phyloP scores from a whole-genome alignment of 768 basidiomycete genomes.

The Steccherinum ochraceum region DNA sequence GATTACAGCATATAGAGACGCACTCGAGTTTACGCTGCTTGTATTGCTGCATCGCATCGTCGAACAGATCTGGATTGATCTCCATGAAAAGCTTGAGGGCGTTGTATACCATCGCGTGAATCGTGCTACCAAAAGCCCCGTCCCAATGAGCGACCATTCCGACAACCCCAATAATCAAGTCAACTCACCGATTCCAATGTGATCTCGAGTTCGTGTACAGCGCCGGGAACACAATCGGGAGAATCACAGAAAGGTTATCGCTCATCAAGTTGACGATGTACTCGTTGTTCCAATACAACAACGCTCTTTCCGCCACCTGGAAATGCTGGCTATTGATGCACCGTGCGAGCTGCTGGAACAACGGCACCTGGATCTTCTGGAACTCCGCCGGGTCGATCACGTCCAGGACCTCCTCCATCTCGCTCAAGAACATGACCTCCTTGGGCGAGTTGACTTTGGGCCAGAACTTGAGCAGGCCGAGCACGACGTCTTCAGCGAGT shows the following conservation, averaged over 20 bases:
- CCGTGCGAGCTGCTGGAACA: slow-evolving; percentile 91
- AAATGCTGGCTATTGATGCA: slow-evolving; percentile 99
- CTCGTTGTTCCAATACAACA: slow-evolving; percentile 99
- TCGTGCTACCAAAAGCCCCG: slow-evolving; percentile 78
- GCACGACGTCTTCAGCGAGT: slow-evolving; percentile 91
- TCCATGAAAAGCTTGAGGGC: slow-evolving; percentile 99
- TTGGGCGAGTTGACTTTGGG: slow-evolving; percentile 99
- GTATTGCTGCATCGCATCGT: slow-evolving; percentile 89
- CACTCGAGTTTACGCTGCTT: slow-evolving; percentile 83
- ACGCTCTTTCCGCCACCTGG: slow-evolving; percentile 95
- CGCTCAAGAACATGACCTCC: slow-evolving; percentile 99
- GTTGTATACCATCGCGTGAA: slow-evolving; percentile 99
- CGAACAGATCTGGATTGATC: slow-evolving; percentile 94
- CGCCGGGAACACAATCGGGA: slow-evolving; percentile 96
- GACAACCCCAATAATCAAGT: too few species aligned
- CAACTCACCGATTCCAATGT: slow-evolving; percentile 96
- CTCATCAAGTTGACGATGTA: slow-evolving; percentile 99
- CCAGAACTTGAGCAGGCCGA: slow-evolving; percentile 96
- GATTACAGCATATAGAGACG: slow-evolving; percentile 25
- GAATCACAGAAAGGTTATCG: slow-evolving; percentile 81
- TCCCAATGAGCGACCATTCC: too few species aligned
- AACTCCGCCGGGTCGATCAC: slow-evolving; percentile 97
- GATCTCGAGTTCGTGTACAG: slow-evolving; percentile 93
- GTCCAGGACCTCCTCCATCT: slow-evolving; percentile 97
- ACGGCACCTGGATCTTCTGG: slow-evolving; percentile 86